Evolutionary conservation across 192 early-diverging fungal species (phyloP).

Genomic region (Haplosporangium gracile): DNA sequence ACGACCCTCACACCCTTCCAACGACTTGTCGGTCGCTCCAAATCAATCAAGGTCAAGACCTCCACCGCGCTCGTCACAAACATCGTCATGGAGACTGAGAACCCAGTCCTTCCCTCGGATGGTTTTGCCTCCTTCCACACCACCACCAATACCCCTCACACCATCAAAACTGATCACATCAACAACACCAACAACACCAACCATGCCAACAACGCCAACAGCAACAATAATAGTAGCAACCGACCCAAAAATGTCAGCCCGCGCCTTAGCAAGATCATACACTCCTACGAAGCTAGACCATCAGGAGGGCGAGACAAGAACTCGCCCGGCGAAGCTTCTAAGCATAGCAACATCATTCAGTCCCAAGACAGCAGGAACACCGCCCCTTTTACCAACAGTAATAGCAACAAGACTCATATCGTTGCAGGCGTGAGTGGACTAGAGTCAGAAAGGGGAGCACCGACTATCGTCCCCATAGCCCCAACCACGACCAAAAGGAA

Average conservation of each 20-base stretch:
- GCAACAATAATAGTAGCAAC: background rate
- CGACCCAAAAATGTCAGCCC: slow-evolving; percentile 1
- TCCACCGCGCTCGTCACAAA: background rate
- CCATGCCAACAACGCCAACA: background rate
- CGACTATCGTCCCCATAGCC: background rate
- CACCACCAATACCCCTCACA: background rate
- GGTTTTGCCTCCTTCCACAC: slow-evolving; percentile 30
- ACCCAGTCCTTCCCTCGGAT: slow-evolving; percentile 16
- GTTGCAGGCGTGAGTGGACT: background rate
- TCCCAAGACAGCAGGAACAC: slow-evolving; percentile 10
- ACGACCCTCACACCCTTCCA: slow-evolving; percentile 32
- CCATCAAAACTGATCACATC: background rate
- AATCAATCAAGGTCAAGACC: slow-evolving; percentile 45
- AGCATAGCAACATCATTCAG: slow-evolving; percentile 28
- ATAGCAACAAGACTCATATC: background rate
- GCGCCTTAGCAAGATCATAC: slow-evolving; percentile 7
- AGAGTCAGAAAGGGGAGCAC: background rate
- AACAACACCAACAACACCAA: background rate
- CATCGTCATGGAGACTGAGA: slow-evolving; percentile 6
- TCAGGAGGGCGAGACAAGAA: slow-evolving; percentile 6
- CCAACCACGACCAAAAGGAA: background rate
- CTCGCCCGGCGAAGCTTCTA: background rate
- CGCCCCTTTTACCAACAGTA: background rate
- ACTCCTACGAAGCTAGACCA: slow-evolving; percentile 2
- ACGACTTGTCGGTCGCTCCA: slow-evolving; percentile 46